phyloP scores from a whole-genome alignment of 106 monocot species.

The Triglochin maritima region DNA sequence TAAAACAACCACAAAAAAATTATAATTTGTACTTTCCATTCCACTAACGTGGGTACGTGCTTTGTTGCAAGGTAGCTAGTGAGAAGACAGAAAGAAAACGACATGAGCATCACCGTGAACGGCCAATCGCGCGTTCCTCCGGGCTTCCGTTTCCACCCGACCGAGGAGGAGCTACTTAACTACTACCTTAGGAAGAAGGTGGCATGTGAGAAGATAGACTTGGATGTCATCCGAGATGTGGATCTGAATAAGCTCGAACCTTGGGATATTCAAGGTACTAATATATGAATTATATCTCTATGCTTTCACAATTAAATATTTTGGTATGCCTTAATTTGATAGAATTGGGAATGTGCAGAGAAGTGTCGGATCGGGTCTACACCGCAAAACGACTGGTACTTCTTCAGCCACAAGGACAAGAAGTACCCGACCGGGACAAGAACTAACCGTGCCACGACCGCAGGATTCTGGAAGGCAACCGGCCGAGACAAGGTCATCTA shows the following conservation, averaged over 20 bases:
- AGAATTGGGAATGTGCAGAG: slow-evolving; percentile 24
- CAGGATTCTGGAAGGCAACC: slow-evolving; percentile 98
- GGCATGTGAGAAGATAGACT: slow-evolving; percentile 63
- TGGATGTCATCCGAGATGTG: slow-evolving; percentile 82
- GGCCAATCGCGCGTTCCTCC: slow-evolving; percentile 82
- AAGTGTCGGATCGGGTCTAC: slow-evolving; percentile 84
- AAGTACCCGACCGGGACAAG: slow-evolving; percentile 93
- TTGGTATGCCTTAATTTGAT: too few relatives aligned
- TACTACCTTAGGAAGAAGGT: slow-evolving; percentile 88
- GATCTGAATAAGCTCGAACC: slow-evolving; percentile 98
- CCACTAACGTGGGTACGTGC: too few relatives aligned
- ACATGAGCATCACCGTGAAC: slow-evolving; percentile 85
- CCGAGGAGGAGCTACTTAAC: slow-evolving; percentile 87
- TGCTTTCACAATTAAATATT: neutral
- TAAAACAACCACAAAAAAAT: too few relatives aligned
- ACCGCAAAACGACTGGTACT: slow-evolving; percentile 98
- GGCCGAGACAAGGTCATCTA: slow-evolving; percentile 91
- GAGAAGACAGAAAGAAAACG: neutral
- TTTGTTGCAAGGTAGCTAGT: neutral
- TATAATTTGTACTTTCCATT: too few relatives aligned
- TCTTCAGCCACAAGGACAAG: slow-evolving; percentile 99
- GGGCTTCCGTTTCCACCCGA: slow-evolving; percentile 93
- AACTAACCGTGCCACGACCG: slow-evolving; percentile 85
- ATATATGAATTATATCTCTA: neutral
- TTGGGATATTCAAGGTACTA: slow-evolving; percentile 87